Evolutionary conservation across 306 rosid species (phyloP).

Genomic region (Cucurbita pepo): DNA sequence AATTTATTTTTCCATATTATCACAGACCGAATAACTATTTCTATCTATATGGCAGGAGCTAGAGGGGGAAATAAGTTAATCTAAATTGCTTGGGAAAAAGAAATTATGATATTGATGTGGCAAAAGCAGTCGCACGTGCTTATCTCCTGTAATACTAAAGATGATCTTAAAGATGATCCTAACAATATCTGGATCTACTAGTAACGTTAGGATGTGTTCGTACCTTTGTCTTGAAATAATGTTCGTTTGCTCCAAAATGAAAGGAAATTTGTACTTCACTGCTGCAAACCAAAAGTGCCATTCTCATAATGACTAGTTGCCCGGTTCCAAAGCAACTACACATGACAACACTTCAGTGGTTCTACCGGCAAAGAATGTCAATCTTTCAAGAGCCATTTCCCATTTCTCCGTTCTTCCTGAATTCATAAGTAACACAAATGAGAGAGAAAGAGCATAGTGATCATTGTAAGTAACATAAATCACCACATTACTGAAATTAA

Average conservation of each 20-base stretch:
- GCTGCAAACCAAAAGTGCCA: not conserved
- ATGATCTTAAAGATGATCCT: not conserved
- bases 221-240: not conserved
- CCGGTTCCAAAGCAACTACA: not conserved
- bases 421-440: conserved; percentile 6
- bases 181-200: not conserved
- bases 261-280: not conserved
- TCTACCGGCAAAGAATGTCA: not conserved
- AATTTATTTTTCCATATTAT: not conserved
- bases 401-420: conserved; percentile 50
- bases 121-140: not conserved
- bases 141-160: not conserved
- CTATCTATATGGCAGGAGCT: not conserved
- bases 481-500: not conserved
- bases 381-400: conserved; percentile 22
- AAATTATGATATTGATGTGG: not conserved
- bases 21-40: not conserved
- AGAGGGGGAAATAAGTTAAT: not conserved
- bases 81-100: not conserved
- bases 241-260: not conserved
- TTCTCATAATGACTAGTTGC: not conserved
- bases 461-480: not conserved
- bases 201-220: not conserved
- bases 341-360: not conserved
- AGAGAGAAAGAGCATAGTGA: not conserved